phyloP scores from a whole-genome alignment of 139 green algal species.

The Edaphochlamys debaryana region DNA sequence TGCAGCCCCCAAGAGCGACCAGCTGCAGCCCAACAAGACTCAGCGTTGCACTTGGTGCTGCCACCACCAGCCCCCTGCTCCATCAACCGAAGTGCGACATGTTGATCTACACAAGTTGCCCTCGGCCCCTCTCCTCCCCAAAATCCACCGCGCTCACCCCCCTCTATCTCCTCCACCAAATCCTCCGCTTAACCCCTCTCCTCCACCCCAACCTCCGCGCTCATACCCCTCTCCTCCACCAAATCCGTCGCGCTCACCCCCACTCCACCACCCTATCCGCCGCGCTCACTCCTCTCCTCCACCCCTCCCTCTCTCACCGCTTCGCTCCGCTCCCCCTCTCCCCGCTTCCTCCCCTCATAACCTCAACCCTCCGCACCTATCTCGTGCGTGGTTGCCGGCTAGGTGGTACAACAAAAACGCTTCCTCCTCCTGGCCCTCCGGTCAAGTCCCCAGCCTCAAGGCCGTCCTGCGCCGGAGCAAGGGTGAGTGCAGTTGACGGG shows the following conservation, averaged over 20 bases:
- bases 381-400: not conserved
- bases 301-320: not conserved
- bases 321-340: not conserved
- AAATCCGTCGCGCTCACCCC: not conserved
- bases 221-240: not conserved
- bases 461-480: slow-evolving; percentile 34
- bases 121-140: not conserved
- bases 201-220: not conserved
- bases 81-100: too few species aligned
- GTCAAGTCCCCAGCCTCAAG: slow-evolving; percentile 28
- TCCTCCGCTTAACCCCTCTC: not conserved
- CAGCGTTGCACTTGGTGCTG: too few species aligned
- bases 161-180: not conserved
- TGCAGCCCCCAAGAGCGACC: too few species aligned
- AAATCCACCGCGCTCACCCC: not conserved
- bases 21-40: too few species aligned
- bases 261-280: too few species aligned
- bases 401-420: slow-evolving; percentile 36
- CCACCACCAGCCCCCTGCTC: too few species aligned
- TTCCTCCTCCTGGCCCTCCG: slow-evolving; percentile 1
- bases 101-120: too few species aligned
- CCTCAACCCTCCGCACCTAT: slow-evolving; percentile 3
- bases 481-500: slow-evolving; percentile 22
- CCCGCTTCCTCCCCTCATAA: slow-evolving; percentile 11
- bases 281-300: too few species aligned